Evolutionary conservation across 2,329 filamentous ascomycete genomes (phyloP), one percentile per base, ranked within the genome.

Genomic region (Neofusicoccum parvum): DNA sequence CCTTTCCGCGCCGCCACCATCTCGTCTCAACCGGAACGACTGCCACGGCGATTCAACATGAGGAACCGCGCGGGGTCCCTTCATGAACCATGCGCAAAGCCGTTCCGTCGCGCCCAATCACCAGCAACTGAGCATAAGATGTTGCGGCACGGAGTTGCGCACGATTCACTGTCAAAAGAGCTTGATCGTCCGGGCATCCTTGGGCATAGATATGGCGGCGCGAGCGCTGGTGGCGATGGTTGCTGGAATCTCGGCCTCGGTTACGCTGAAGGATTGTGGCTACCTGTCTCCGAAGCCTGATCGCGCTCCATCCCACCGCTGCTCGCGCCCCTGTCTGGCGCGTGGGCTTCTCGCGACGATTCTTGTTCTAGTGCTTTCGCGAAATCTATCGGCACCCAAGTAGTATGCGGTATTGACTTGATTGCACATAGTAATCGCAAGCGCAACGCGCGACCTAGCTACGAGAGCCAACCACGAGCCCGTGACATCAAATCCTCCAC

Each of bases 371-470:
- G 3, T 48, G 17, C 32, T 23, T 37, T 36, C 15, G 27, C 56
- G 12, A 32, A 10, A 15, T 36, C 41, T 17, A 17, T 48, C 14
- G 17, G 15, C 15, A 11, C 14, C 32, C 23, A 10, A 10, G 37
- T 23, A 48, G 17, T 34, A 15, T 23, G n/a, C n/a, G 15, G n/a
- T 37, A 20, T 60, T 60, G 56, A 60, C 56, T 20, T 39, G 27
- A 12, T 32, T 20, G 41, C 32, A 36, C 34, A 45, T 23, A 60
- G 56, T 60, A 60, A 60, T 60, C 56, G 41, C 56, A 48, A 36
- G 32, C 56, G 54, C 56, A 37, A 14, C 43, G 41, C 56, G 56
- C 56, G 32, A 60, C 32, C 34, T 48, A 60, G 43, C 56, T 60
- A 48, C 56, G 56, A 46, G 27, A 46, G 36, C 54, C 54, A 46